These are phyloP conservation scores for Euphorbia corollata DNA, from an alignment of 441 rosid genomes.

Conservation along the genomic window DNA sequence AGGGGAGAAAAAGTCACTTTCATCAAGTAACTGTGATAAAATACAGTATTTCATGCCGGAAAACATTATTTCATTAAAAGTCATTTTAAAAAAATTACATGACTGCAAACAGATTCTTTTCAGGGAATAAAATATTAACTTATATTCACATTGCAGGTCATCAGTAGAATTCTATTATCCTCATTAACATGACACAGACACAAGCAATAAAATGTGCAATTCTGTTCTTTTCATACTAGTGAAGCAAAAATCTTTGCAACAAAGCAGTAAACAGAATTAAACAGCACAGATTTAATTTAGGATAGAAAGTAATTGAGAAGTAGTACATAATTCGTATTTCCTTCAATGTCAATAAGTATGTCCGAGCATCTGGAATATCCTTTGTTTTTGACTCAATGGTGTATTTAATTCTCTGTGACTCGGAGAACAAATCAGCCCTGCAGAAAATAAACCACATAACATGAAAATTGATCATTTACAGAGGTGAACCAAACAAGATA, in stretches of 20 bases:
- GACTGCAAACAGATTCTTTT: too few species aligned
- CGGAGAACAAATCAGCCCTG: conserved; percentile 83
- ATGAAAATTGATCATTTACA: conserved; percentile 13
- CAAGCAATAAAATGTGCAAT: too few species aligned
- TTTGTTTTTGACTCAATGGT: conserved; percentile 57
- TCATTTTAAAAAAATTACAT: too few species aligned
- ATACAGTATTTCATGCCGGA: not conserved
- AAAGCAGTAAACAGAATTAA: not conserved
- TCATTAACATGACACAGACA: too few species aligned
- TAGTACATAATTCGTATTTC: conserved; percentile 67
- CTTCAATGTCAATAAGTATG: conserved; percentile 65
- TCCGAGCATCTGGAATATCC: conserved; percentile 78
- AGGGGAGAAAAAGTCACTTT: not conserved
- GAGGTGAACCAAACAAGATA: not conserved
- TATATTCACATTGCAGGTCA: too few species aligned
- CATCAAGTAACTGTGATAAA: not conserved
- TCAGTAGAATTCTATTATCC: too few species aligned
- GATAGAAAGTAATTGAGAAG: conserved; percentile 2
- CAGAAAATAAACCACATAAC: conserved; percentile 19
- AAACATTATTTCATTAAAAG: not conserved
- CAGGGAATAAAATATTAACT: too few species aligned
- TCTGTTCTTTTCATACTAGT: too few species aligned
- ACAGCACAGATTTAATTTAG: not conserved
- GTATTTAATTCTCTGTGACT: conserved; percentile 63
- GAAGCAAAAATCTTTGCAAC: not conserved